A percentile compares a stretch with the other conserved stretches of the same genome.
Conservation (phyloP, 108 stramenopile species). For the Pseudonitzschia multiseries region DNA sequence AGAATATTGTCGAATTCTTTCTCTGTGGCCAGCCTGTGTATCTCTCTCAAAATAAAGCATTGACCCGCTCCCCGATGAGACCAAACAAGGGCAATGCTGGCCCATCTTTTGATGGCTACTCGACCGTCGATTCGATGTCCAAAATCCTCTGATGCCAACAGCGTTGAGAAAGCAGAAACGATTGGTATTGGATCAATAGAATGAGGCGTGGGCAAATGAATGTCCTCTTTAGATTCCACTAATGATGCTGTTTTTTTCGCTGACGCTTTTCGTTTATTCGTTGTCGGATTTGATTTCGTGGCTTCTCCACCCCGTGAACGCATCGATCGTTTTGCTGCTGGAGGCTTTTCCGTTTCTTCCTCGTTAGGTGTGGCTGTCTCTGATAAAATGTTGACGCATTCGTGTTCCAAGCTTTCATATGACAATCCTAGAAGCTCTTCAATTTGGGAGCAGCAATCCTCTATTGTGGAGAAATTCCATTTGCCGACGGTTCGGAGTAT, state of each 20-base stretch:
- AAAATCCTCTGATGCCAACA: conserved; percentile 2
- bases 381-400: conserved; percentile 1
- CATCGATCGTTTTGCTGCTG: conserved; percentile 6
- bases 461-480: neutral
- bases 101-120: conserved; percentile 35
- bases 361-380: neutral
- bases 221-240: neutral
- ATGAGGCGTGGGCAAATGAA: neutral
- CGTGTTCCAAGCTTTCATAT: neutral
- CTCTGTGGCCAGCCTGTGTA: conserved; percentile 1
- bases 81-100: conserved; percentile 44
- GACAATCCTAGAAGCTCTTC: conserved; percentile 5
- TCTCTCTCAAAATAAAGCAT: neutral
- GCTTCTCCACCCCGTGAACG: conserved; percentile 2
- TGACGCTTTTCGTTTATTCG: conserved; percentile 1
- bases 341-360: neutral
- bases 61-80: conserved; percentile 26
- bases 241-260: neutral
- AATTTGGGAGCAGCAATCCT: neutral
- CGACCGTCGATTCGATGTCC: conserved; percentile 33
- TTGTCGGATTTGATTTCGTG: neutral
- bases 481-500: neutral
- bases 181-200: neutral
- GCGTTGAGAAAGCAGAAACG: conserved; percentile 9
- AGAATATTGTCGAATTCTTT: neutral